Base-by-base conservation (phyloP, 2,329 filamentous ascomycete species). In the Alternaria ventricosa region DNA sequence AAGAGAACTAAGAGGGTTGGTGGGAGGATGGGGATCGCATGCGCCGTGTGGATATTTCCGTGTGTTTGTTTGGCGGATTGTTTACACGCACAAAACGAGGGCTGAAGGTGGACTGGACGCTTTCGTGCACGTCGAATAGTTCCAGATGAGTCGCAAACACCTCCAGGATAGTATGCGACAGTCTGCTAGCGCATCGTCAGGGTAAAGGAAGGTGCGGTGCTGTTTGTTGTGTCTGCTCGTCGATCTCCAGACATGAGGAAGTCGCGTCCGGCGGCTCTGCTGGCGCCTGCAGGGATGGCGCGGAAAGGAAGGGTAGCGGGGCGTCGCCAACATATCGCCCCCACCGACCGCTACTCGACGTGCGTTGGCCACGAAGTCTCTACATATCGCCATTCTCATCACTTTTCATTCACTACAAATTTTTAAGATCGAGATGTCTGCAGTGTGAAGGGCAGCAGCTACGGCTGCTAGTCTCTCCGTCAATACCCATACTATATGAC, bases 391-490 rank as follows among this genome's bases (percentile, higher is more conserved):
- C 71, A 70, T 61, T 60, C 58, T 36, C 61, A 46, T 47, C 49
- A 36, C 55, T 61, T 64, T 66, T 66, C 64, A 64, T 68, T 49
- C 64, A 64, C 69, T 49, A 55, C 47, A 67, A 54, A 57, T 57
- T 36, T 50, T 58, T 64, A 55, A 53, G 68, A 51, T 43, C 64
- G 69, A 64, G 55, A 79, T 80, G 78, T 74, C 72, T 78, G 76
- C 78, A 76, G 78, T 80, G 77, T 82, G 73, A 80, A 78, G 77
- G 78, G 77, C 76, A 77, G 80, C 81, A 78, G 82, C 82, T 82
- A 79, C 81, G 82, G 82, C 82, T 83, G 82, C 80, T 74, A 65
- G 74, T 81, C 79, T 79, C 67, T 71, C 70, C 73, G 74, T 77
- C 75, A 72, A 71, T 62, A 59, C 60, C 27, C 44, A 50, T 12